Base-by-base conservation (phyloP, 1,139 yeast genomes). In the Geotrichum cucujoidarum region DNA sequence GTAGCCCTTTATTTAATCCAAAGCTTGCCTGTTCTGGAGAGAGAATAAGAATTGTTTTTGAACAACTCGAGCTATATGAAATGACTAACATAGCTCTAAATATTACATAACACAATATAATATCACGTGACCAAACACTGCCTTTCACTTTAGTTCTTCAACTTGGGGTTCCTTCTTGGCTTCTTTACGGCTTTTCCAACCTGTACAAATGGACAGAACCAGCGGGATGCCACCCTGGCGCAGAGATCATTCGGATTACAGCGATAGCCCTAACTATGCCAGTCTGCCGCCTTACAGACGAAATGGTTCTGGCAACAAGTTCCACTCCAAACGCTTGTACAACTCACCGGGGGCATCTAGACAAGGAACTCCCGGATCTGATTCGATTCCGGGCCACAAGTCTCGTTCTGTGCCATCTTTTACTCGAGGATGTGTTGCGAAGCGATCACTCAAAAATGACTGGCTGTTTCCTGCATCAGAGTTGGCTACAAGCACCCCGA, bases 401-500 rank as follows among this genome's bases (percentile, higher is more conserved):
- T 6, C 10, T 24, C 27, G 27, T 6, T 24, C 10, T 24, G 8
- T 24, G 10, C 6, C 10, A 24, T 24, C 27, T 24, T 10, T n/a
- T 24, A 24, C 8, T 10, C 27, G 10, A 24, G 27, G 27, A 6
- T 6, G 27, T 16, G 18, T 27, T n/a, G 27, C 30, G 3, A 30
- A 32, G 16, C 24, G 44, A 14, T 44, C 45, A 16, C 42, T 21
- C 13, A 48, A 49, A 46, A 51, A 51, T 22, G 40, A 33, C 11
- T 51, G 54, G 54, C 30, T 51, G 10, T 51, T 33, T 38, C 21
- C 52, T n/a, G 43, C 41, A 1, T 31, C 40, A 33, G 52, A 51
- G 20, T 44, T 51, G 4, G 33, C 47, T 8, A 37, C 53, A 13
- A 20, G 39, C n/a, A 51, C 72, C 0, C 76, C 77, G 1, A 66